These are phyloP conservation scores for Hydnomerulius pinastri DNA, from an alignment of 768 basidiomycete genomes.

Conservation along the genomic window DNA sequence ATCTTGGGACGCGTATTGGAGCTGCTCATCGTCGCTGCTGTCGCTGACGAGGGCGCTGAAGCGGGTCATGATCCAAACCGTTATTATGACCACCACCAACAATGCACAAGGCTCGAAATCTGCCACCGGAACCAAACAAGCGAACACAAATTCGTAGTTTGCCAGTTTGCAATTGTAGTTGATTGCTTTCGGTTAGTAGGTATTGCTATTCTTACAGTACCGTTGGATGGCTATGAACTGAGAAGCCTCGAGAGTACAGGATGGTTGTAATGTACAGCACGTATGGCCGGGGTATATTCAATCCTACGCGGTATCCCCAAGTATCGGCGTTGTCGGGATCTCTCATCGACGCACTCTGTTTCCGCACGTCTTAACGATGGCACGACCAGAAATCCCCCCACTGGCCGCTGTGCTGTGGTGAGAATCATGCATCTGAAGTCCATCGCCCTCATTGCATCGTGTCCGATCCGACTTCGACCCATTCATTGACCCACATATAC, in stretches of 20 bases:
- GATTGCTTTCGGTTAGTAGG: not conserved
- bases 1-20: conserved; percentile 32
- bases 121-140: conserved; percentile 30
- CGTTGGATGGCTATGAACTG: too few relatives aligned
- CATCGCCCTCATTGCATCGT: not conserved
- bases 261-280: too few relatives aligned
- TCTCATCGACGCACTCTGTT: too few relatives aligned
- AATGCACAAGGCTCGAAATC: conserved; percentile 17
- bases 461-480: conserved; percentile 49
- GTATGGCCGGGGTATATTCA: too few relatives aligned
- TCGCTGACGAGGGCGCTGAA: conserved; percentile 68
- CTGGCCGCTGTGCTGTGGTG: not conserved
- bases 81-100: conserved; percentile 14
- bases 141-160: conserved; percentile 13
- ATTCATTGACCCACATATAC: conserved; percentile 94
- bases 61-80: conserved; percentile 52
- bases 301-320: too few relatives aligned
- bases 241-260: too few relatives aligned
- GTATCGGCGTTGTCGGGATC: too few relatives aligned
- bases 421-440: not conserved
- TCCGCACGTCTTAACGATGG: too few relatives aligned
- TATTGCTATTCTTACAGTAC: too few relatives aligned
- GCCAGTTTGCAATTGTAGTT: too few relatives aligned
- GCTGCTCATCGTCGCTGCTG: conserved; percentile 53
- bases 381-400: too few relatives aligned